Base-by-base conservation (phyloP, 2,329 filamentous ascomycete genomes). In the Mycosphaerelloides madeirae region DNA sequence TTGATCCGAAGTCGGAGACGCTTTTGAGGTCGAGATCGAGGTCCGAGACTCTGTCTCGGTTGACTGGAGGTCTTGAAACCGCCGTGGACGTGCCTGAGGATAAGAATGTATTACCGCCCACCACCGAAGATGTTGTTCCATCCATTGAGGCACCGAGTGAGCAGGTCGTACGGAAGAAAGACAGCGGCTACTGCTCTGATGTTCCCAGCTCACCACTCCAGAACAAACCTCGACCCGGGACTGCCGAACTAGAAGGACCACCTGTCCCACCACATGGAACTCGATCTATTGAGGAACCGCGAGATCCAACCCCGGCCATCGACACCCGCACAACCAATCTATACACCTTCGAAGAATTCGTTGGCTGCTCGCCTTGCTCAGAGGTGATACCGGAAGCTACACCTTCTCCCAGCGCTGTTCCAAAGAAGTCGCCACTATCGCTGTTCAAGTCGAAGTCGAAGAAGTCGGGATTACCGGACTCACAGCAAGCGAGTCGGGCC, bases 171-270 rank as follows among this genome's bases (percentile, higher is more conserved):
- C 45, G 38, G 25, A 57, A 61, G 38, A 46, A 46, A 12, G 64
- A 66, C 44, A 65, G 64, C 42, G 62, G 63, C 14, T 66, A 66
- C 40, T 58, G 54, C 28, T 65, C 64, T 6, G 59, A 64, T 41
- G 48, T 49, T 3, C 57, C 60, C 2, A 46, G 15, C 13, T 33
- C 36, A 19, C 46, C 41, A 19, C 34, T 37, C 12, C 46, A 38
- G 7, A 25, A 25, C 22, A 25, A 25, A 25, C 22, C 22, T 25
- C 22, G 22, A 5, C 22, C 22, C 22, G 22, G 22, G 9, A 25
- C 22, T 9, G 22, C 9, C 6, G 22, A 25, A 9, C 22, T 25
- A 9, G 22, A 25, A 25, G 22, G 22, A 6, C 22, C 22, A 9
- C 22, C 22, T 25, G 22, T 25, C 6, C 22, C 22, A 25, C 22